Evolutionary conservation across 192 early-diverging fungal genomes (phyloP), one percentile per base, ranked within the genome.

Genomic region (Rhizoclosmatium globosum): DNA sequence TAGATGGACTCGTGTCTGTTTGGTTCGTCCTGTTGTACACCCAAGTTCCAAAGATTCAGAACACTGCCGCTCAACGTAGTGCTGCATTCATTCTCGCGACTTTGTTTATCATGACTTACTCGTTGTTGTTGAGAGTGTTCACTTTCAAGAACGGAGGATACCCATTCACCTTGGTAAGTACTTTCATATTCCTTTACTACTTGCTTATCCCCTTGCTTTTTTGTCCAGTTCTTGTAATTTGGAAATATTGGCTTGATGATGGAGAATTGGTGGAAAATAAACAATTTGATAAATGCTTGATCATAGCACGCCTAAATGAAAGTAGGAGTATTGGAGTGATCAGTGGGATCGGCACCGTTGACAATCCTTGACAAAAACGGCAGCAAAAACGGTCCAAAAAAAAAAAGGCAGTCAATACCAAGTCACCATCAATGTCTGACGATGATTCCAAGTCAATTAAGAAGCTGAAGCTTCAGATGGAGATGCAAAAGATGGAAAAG

Each of bases 61-160:
- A 90, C 76, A 83, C 85, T 2, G 41, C 62, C 7, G 80, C 86
- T 50, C 93, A 94, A 75, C 83, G 91, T 11, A 69, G 82, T 11
- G 87, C 86, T 21, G 80, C 90, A 19, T 94, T 91, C 84, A 66
- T 88, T 7, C 84, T 89, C 17, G 56, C 84, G 78, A 79, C 84
- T 4, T 71, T 91, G 82, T 88, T 97, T 85, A 48, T 95, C 68
- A 53, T 94, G 66, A 79, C 91, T 68, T 92, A 88, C 83, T 87
- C 91, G 76, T 47, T 90, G 44, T 79, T 94, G 56, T 76, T 95
- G 72, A 81, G 84, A 47, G 48, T 93, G 38, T 95, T 95, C 80
- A 87, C 82, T 58, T 58, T 88, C 67, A 95, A 95, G 85, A 92
- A 92, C 71, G 88, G 89, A 17, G 82, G 77, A 15, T 95, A 95